Evolutionary conservation across 2,329 filamentous ascomycete genomes (phyloP).

Genomic region (Talaromyces sp.): DNA sequence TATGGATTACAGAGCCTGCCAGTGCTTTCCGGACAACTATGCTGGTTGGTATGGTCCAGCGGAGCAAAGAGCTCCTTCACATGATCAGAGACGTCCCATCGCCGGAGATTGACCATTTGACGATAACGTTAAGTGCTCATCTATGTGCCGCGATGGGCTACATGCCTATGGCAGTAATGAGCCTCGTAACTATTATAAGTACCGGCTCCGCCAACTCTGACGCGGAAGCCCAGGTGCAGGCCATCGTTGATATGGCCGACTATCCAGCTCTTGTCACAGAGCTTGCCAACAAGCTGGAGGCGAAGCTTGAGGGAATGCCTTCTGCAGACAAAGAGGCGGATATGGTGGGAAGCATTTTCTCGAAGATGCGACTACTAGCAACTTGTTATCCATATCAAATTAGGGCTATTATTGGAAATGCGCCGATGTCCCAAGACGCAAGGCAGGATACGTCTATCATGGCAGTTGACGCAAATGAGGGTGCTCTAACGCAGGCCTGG

Average conservation of each 20-base stretch:
- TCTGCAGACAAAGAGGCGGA: conserved; percentile 24
- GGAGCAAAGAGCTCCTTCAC: conserved; percentile 24
- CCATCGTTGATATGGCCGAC: conserved; percentile 23
- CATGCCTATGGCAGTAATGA: conserved; percentile 22
- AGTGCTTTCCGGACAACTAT: conserved; percentile 24
- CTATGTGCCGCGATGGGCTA: conserved; percentile 24
- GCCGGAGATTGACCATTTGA: conserved; percentile 22
- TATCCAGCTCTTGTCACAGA: conserved; percentile 23
- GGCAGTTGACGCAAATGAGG: background rate
- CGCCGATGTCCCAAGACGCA: conserved; percentile 8
- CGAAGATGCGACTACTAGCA: conserved; percentile 26
- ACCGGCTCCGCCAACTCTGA: conserved; percentile 3
- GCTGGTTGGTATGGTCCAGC: conserved; percentile 24
- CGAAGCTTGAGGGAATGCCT: conserved; percentile 22
- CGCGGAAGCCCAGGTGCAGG: conserved; percentile 21
- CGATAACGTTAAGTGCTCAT: conserved; percentile 21
- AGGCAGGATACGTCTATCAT: conserved; percentile 10
- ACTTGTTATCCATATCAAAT: conserved; percentile 27
- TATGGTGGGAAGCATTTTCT: conserved; percentile 25
- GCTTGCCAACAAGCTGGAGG: conserved; percentile 22
- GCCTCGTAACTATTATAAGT: conserved; percentile 21
- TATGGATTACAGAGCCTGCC: conserved; percentile 24
- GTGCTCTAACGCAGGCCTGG: background rate
- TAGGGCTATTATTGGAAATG: conserved; percentile 21
- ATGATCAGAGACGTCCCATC: conserved; percentile 19